These are phyloP conservation scores for Monilinia fructicola DNA, from an alignment of 2,329 filamentous ascomycete species.

Conservation along the genomic window DNA sequence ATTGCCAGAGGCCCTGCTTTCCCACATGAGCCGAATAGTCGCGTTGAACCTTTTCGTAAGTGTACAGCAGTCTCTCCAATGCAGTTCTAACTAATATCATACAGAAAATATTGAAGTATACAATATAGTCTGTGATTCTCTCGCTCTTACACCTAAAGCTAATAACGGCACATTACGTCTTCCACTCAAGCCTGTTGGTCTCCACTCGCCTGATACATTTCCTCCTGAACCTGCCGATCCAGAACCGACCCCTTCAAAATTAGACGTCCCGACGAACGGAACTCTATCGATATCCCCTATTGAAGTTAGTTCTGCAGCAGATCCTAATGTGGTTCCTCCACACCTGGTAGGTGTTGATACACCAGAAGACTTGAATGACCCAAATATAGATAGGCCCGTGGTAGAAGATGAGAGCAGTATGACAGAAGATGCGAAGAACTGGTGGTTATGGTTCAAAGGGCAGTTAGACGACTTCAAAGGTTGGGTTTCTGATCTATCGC, in stretches of 20 bases:
- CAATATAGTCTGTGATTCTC: constrained; percentile 87
- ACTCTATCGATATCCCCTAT: constrained; percentile 38
- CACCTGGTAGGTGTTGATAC: constrained; percentile 37
- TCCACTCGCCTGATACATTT: constrained; percentile 53
- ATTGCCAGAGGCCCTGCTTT: constrained; percentile 90
- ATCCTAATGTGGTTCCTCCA: constrained; percentile 34
- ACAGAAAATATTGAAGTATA: constrained; percentile 92
- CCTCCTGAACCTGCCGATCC: constrained; percentile 57
- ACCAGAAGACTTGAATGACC: constrained; percentile 30
- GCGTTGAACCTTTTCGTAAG: constrained; percentile 79
- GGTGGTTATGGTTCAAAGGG: constrained; percentile 54
- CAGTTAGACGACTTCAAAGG: constrained; percentile 46
- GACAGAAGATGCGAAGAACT: constrained; percentile 39
- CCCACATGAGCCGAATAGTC: constrained; percentile 77
- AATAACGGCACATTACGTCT: constrained; percentile 87
- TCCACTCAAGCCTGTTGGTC: constrained; percentile 51
- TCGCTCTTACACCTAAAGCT: constrained; percentile 68
- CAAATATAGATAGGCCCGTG: constrained; percentile 31
- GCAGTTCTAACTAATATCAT: constrained; percentile 34
- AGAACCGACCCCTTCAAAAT: constrained; percentile 12
- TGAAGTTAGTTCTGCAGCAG: constrained; percentile 35
- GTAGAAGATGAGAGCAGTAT: constrained; percentile 33
- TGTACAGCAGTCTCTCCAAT: constrained; percentile 1
- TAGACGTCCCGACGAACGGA: constrained; percentile 27
- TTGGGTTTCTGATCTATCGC: constrained; percentile 29